These are phyloP conservation scores for Herpotrichia juniperi DNA, from an alignment of 2,329 filamentous ascomycete genomes.

Conservation along the genomic window DNA sequence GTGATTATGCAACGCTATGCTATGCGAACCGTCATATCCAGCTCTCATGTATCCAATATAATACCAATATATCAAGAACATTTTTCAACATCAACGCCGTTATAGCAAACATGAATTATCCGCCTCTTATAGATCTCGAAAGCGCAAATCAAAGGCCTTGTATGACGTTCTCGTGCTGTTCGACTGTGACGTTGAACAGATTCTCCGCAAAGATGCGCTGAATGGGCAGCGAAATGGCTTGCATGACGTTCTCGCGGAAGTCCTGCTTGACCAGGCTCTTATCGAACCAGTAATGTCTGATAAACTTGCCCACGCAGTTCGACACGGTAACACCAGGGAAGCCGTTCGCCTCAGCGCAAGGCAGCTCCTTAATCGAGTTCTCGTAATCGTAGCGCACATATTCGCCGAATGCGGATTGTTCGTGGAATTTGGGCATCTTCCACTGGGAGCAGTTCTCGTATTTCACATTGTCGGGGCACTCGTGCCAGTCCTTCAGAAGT, in stretches of 20 bases:
- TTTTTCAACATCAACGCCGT: background rate
- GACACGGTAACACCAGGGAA: conserved; percentile 42
- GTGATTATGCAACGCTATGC: conserved; percentile 11
- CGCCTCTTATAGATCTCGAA: background rate
- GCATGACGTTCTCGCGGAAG: conserved; percentile 44
- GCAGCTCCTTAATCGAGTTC: conserved; percentile 44
- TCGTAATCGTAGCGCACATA: conserved; percentile 48
- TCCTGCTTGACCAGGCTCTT: conserved; percentile 41
- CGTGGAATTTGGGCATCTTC: conserved; percentile 46
- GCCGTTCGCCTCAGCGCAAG: conserved; percentile 47
- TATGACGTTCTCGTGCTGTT: conserved; percentile 39
- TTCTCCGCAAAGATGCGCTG: conserved; percentile 43
- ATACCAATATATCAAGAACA: background rate
- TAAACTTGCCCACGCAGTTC: conserved; percentile 44
- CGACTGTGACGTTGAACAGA: conserved; percentile 27
- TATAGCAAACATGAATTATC: background rate
- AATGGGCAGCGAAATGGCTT: conserved; percentile 42
- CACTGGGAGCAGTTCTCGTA: conserved; percentile 46
- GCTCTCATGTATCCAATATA: background rate
- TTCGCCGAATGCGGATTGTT: conserved; percentile 48
- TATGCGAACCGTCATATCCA: background rate
- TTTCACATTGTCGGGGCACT: conserved; percentile 43
- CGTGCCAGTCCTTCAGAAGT: conserved; percentile 58
- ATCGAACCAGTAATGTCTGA: conserved; percentile 47
- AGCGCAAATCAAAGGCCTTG: no score